Evolutionary conservation across 306 rosid species (phyloP), one percentile per base, ranked within the genome.

Genomic region (Vicia villosa): DNA sequence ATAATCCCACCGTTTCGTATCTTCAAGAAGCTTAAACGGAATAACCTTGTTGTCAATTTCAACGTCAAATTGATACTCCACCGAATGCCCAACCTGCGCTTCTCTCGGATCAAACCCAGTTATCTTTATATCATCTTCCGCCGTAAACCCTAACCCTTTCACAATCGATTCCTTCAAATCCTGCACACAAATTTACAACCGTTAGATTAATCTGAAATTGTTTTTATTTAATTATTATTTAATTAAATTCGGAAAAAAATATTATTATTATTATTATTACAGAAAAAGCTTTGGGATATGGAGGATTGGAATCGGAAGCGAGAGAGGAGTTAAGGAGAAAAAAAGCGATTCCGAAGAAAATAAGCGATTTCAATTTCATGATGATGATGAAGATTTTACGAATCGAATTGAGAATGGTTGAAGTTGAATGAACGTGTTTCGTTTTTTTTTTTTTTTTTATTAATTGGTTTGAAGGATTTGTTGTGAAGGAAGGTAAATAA

Each of bases 1-100:
- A n/a, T 82, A 94, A 12, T 94, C 96, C 96, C 97, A 94, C 3
- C 89, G 87, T 15, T 82, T 85, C 0, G 81, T 86, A 9, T 91
- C 91, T 82, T 91, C 99, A 70, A 91, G 77, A 41, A 94, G 94
- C 87, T 87, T 94, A 66, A 94, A 85, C 0, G 97, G 99, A 60
- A 87, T 69, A 8, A 88, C 82, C 70, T 87, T 81, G 1, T 86
- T 79, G 66, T 83, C 99, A 12, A 94, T 82, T 83, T 91, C 89
- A 26, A 94, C 66, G 8, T 94, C 91, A 55, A 94, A 94, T 83
- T 83, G 89, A 61, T 94, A 94, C 32, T 84, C 89, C 63, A 94
- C 91, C 4, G 99, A 91, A 79, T 87, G 90, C 16, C 97, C 99
- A 13, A 88, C 95, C 60, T 70, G 73, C 1, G 96, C 97, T 1